Conservation (phyloP, 2,329 filamentous ascomycete species). For the Juglanconis juglandina region DNA sequence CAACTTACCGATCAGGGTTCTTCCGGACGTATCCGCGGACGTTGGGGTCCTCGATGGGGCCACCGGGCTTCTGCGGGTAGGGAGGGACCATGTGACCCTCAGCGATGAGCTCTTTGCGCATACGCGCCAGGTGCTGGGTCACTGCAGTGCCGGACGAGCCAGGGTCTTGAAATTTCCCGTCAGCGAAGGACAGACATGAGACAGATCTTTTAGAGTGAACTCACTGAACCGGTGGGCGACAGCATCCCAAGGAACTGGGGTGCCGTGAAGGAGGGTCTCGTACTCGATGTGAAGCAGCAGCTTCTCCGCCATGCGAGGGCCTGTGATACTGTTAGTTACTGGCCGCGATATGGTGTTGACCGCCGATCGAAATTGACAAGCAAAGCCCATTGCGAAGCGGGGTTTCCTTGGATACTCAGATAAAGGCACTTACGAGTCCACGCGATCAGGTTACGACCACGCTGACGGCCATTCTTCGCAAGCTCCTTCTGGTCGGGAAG, state of each 20-base stretch:
- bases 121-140: slow-evolving; percentile 33
- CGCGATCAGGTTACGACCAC: slow-evolving; percentile 37
- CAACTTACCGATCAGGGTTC: slow-evolving; percentile 20
- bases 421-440: slow-evolving; percentile 39
- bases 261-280: slow-evolving; percentile 31
- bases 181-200: background rate
- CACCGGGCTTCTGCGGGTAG: slow-evolving; percentile 24
- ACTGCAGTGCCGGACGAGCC: slow-evolving; percentile 38
- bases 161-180: slow-evolving; percentile 24
- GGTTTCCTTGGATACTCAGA: background rate
- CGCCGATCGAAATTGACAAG: background rate
- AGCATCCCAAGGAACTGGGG: slow-evolving; percentile 36
- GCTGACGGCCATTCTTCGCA: slow-evolving; percentile 27
- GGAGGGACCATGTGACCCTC: slow-evolving; percentile 43
- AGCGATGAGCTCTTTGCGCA: slow-evolving; percentile 32
- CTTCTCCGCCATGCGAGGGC: slow-evolving; percentile 45
- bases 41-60: slow-evolving; percentile 20
- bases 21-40: slow-evolving; percentile 33
- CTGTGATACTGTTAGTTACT: slow-evolving; percentile 24
- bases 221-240: slow-evolving; percentile 37
- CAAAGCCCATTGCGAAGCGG: background rate
- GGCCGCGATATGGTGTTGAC: background rate
- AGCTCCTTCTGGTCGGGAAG: slow-evolving; percentile 16
- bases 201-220: background rate
- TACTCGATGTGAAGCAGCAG: slow-evolving; percentile 39